Percentiles rank a stretch among this genome's conserved stretches.
Evolutionary conservation across 1,284 basidiomycete species (phyloP).

Genomic region (Farysia itapuensis): DNA sequence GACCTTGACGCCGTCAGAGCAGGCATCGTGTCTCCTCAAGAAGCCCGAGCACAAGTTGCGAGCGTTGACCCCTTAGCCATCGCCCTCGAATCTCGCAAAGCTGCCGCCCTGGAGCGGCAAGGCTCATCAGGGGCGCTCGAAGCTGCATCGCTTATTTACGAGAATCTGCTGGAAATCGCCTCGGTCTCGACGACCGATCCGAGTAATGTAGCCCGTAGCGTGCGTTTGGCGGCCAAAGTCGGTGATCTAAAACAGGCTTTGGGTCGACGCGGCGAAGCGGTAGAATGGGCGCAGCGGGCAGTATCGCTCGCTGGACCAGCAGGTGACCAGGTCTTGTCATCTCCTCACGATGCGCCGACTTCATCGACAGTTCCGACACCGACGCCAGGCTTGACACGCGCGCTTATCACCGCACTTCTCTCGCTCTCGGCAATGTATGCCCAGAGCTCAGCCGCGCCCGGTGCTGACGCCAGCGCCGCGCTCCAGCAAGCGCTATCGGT

Average conservation of each 20-base stretch:
- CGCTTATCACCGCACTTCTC: constrained; percentile 36
- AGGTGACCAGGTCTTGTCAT: neutral
- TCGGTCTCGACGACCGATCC: neutral
- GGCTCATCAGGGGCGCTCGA: constrained; percentile 15
- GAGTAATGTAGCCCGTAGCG: constrained; percentile 9
- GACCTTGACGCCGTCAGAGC: constrained; percentile 27
- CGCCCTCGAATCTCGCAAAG: constrained; percentile 19
- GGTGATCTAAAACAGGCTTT: constrained; percentile 33
- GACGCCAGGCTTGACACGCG: constrained; percentile 30
- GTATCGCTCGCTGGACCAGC: constrained; percentile 30
- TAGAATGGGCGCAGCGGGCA: constrained; percentile 35
- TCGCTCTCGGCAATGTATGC: constrained; percentile 43
- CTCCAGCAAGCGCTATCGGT: constrained; percentile 37
- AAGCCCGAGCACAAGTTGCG: constrained; percentile 23
- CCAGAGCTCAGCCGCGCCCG: constrained; percentile 1
- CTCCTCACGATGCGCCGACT: neutral
- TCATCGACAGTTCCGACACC: neutral
- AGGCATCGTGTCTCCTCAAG: constrained; percentile 10
- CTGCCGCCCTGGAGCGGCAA: constrained; percentile 31
- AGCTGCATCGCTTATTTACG: constrained; percentile 20
- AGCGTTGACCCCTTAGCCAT: constrained; percentile 31
- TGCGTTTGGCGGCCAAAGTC: constrained; percentile 46
- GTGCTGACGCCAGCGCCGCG: neutral
- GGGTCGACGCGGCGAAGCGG: constrained; percentile 18
- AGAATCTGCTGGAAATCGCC: constrained; percentile 23